Evolutionary conservation across 139 green algal genomes (phyloP).

Genomic region (Gonium pectorale): DNA sequence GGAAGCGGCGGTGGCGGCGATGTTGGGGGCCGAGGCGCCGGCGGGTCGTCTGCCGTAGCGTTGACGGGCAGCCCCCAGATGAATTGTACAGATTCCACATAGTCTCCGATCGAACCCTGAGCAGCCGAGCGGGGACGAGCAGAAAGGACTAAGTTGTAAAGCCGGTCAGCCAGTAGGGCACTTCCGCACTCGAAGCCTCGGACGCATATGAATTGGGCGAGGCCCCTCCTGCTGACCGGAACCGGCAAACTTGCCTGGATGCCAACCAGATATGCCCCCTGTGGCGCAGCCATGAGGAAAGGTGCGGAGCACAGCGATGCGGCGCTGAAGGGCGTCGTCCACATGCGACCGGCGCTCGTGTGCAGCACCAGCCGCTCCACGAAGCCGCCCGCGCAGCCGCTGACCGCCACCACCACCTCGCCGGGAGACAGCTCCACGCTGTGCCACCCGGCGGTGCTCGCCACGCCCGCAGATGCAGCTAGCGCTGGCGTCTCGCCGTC

Average conservation of each 20-base stretch:
- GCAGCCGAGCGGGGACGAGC: no score
- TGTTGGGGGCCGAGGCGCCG: no score
- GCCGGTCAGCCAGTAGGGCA: no score
- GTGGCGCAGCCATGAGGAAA: neutral
- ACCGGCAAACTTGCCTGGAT: neutral
- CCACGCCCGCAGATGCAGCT: neutral
- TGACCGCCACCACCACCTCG: neutral
- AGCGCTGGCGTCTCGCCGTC: neutral
- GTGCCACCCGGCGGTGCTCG: neutral
- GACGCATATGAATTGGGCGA: no score
- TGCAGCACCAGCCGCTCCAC: conserved; percentile 13
- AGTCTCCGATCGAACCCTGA: no score
- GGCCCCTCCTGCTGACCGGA: no score
- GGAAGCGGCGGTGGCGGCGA: no score
- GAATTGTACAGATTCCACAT: no score
- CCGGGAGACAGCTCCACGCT: neutral
- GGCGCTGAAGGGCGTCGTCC: neutral
- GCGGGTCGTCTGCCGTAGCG: no score
- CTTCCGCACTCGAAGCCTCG: no score
- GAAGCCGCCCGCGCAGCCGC: conserved; percentile 8
- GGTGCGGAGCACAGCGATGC: neutral
- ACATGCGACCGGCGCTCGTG: neutral
- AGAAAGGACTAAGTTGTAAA: no score
- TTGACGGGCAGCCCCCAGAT: no score
- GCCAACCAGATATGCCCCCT: neutral